Base-by-base conservation (phyloP, 2,329 filamentous ascomycete genomes). In the Verticillium tricorpus region DNA sequence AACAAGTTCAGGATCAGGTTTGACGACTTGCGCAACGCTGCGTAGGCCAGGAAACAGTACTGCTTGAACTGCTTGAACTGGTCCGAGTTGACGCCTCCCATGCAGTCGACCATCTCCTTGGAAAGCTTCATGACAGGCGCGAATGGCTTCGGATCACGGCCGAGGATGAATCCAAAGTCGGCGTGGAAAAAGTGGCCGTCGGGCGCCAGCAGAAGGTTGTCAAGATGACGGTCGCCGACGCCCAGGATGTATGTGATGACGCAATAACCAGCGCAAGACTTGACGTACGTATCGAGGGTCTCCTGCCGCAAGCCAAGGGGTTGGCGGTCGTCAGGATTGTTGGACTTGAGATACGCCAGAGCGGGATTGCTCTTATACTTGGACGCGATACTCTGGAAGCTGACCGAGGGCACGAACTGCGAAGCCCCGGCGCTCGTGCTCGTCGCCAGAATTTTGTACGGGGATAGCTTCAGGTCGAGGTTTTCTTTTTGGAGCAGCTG, bases 161-260 rank as follows among this genome's bases (percentile, higher is more conserved):
- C 95, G 1, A 99, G 89, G 65, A 99, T 99, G 76, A 96, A 99
- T 52, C 96, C 95, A 70, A 99, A 99, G 74, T 99, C 95, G 34
- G 94, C 93, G 73, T 99, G 95, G 83, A 99, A 97, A 80, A 99
- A 99, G 75, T 96, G 92, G 0, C 88, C 95, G 67, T 93, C 90
- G 1, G 95, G 93, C 0, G 93, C 87, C 5, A 99, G 86, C 31
- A 99, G 87, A 1, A 99, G 85, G 70, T 99, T 99, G 74, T 99
- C 95, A 2, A 98, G 84, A 76, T 99, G 95, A 1, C 95, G 89
- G 73, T 99, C 95, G 22, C 95, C 95, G 2, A 99, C 95, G 35
- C 95, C 96, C 14, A 99, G 85, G 17, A 99, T 91, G 74, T 99
- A 99, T 0, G 96, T 99, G 68, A 99, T 97, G 15, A 99, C 95